Conservation (phyloP, 2,329 filamentous ascomycete species). For the Podosphaera xanthii region DNA sequence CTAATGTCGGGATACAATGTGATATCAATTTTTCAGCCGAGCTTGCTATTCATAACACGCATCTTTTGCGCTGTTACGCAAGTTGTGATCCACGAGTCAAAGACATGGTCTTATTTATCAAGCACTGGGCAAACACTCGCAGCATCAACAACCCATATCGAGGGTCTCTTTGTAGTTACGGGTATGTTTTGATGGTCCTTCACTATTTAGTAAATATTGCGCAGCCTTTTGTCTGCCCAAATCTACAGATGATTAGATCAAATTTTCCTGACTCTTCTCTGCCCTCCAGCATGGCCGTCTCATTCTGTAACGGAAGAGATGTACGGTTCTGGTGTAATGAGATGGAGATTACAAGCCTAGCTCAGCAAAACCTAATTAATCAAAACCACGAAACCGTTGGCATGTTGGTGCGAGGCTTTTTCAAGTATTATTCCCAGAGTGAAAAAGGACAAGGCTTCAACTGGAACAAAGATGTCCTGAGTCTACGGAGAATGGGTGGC, state of each 20-base stretch:
- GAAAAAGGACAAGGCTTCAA: slow-evolving; percentile 37
- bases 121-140: slow-evolving; percentile 70
- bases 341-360: slow-evolving; percentile 38
- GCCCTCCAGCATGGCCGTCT: slow-evolving; percentile 18
- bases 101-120: slow-evolving; percentile 64
- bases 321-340: slow-evolving; percentile 65
- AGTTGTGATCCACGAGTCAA: slow-evolving; percentile 56
- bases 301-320: slow-evolving; percentile 37
- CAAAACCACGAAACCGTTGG: slow-evolving; percentile 49
- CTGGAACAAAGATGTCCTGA: slow-evolving; percentile 63
- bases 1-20: slow-evolving; percentile 60
- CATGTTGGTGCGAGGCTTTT: slow-evolving; percentile 57
- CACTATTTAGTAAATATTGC: slow-evolving; percentile 75
- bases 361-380: slow-evolving; percentile 34
- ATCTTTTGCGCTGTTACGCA: slow-evolving; percentile 63
- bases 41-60: slow-evolving; percentile 63
- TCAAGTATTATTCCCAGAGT: slow-evolving; percentile 58
- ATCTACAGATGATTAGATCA: slow-evolving; percentile 42
- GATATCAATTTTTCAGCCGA: slow-evolving; percentile 83
- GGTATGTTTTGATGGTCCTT: slow-evolving; percentile 77
- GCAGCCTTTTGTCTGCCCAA: slow-evolving; percentile 61
- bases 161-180: slow-evolving; percentile 72
- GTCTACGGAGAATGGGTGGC: slow-evolving; percentile 48
- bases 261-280: slow-evolving; percentile 22
- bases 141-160: slow-evolving; percentile 73